Percentiles rank a stretch among this genome's conserved stretches.
These are phyloP conservation scores for Bromus sterilis DNA, from an alignment of 176 grass and related monocot genomes.

Conservation along the genomic window DNA sequence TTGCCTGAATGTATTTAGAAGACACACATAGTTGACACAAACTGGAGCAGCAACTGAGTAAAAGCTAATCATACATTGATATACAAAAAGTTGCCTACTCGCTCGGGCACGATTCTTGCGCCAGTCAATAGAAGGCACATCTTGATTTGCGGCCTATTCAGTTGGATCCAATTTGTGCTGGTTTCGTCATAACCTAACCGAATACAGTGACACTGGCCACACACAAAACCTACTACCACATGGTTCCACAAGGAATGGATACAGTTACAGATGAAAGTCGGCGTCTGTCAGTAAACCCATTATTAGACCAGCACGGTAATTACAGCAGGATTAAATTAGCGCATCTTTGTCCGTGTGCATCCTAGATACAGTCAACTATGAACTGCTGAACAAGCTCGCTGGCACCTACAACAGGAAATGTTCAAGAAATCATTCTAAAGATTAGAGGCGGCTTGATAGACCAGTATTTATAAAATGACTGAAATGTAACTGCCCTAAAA, in stretches of 20 bases:
- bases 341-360: no score
- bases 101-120: background rate
- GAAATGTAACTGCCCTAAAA: background rate
- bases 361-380: slow-evolving; percentile 21
- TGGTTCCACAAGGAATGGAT: background rate
- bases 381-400: slow-evolving; percentile 56
- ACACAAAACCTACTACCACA: slow-evolving; percentile 7
- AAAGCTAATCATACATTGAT: background rate
- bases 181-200: background rate
- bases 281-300: no score
- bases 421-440: slow-evolving; percentile 13
- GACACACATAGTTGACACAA: background rate
- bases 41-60: background rate
- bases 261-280: no score
- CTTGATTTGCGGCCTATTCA: background rate
- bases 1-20: background rate
- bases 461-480: slow-evolving; percentile 1
- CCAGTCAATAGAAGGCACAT: background rate
- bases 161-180: background rate
- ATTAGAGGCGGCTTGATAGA: background rate
- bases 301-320: no score
- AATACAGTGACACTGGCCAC: background rate
- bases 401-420: slow-evolving; percentile 51
- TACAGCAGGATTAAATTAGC: no score
- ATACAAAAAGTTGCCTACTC: background rate